These are phyloP conservation scores for Boletus coccyginus DNA, from an alignment of 768 basidiomycete species.

Conservation along the genomic window DNA sequence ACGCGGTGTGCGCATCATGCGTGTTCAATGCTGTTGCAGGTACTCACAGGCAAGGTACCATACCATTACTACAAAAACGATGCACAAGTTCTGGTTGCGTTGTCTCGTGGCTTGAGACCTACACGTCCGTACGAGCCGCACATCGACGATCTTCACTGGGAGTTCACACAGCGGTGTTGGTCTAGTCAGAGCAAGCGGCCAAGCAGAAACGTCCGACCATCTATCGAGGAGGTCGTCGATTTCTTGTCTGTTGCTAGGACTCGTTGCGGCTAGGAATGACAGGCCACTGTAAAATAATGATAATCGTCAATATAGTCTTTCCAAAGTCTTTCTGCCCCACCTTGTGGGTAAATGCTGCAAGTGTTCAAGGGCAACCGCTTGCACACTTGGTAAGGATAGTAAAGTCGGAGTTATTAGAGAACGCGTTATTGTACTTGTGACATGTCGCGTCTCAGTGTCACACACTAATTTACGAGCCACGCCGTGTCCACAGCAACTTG, in stretches of 20 bases:
- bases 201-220: constrained; percentile 6
- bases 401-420: no score
- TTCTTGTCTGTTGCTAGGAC: constrained; percentile 14
- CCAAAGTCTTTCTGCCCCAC: no score
- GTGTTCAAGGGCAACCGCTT: no score
- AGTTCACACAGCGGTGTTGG: constrained; percentile 26
- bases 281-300: background rate
- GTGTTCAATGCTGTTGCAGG: constrained; percentile 17
- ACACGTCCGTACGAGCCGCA: background rate
- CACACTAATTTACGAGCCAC: constrained; percentile 13
- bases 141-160: constrained; percentile 8
- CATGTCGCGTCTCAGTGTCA: constrained; percentile 12
- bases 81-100: constrained; percentile 20
- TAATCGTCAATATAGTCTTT: background rate
- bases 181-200: constrained; percentile 17
- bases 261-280: background rate
- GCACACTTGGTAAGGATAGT: no score
- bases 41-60: constrained; percentile 23
- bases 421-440: constrained; percentile 12
- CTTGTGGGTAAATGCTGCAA: no score
- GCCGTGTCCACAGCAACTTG: constrained; percentile 2
- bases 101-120: constrained; percentile 15
- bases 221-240: constrained; percentile 13
- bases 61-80: constrained; percentile 24
- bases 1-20: background rate